Percentiles rank a stretch among this genome's conserved stretches.
Evolutionary conservation across 2,329 filamentous ascomycete species (phyloP).

Genomic region (Cordyceps tenuipes): DNA sequence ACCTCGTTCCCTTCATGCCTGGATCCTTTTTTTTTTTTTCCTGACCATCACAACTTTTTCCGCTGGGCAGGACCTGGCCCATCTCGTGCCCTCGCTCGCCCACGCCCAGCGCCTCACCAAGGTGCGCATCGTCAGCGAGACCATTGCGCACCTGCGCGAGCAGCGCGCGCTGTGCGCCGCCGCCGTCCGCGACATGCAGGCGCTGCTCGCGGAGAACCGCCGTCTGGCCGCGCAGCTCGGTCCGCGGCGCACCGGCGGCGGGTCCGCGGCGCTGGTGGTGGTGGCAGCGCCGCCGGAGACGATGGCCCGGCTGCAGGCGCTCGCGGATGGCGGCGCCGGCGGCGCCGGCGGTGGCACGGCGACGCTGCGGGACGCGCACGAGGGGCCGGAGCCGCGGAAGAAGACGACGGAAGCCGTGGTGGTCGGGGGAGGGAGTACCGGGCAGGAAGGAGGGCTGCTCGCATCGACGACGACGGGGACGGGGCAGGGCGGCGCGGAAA

Average conservation of each 20-base stretch:
- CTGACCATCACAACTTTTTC: no score
- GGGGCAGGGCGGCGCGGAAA: background rate
- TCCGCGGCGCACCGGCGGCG: background rate
- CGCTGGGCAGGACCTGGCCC: slow-evolving; percentile 4
- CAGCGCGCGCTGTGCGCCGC: background rate
- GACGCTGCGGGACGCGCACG: background rate
- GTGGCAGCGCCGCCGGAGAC: background rate
- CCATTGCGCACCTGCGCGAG: background rate
- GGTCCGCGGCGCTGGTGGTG: background rate
- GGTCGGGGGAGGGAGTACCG: background rate
- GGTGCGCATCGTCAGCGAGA: slow-evolving; percentile 4
- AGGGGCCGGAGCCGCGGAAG: background rate
- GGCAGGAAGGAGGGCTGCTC: background rate
- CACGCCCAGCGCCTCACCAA: slow-evolving; percentile 1
- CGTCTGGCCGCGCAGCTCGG: background rate
- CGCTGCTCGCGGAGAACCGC: background rate
- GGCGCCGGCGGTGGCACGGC: background rate
- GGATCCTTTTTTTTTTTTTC: no score
- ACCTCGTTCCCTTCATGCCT: no score
- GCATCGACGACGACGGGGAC: background rate
- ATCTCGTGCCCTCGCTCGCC: background rate
- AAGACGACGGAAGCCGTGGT: background rate
- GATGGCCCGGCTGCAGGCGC: background rate
- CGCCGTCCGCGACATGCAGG: background rate
- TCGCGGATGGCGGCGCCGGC: background rate